Base-by-base conservation (phyloP, 352 stramenopile species). In the Phytophthora ramorum region DNA sequence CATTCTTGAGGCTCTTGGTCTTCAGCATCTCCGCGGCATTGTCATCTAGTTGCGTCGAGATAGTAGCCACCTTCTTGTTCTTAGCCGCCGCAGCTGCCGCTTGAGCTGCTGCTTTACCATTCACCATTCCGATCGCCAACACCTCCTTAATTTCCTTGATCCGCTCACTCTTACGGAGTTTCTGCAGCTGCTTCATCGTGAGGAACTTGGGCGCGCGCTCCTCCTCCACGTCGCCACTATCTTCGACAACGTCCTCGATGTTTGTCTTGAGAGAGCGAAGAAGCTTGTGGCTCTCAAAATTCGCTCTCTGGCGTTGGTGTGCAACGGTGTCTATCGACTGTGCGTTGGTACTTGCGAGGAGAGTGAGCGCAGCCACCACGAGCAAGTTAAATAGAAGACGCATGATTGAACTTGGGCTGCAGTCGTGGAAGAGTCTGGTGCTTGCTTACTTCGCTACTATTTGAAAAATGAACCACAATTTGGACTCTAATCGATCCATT, bases 31-130 rank as follows among this genome's bases (percentile, higher is more conserved):
- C 32, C 20, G 48, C 48, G 12, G 14, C 41, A 32, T 45, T 19
- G n/a, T 62, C 54, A 47, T 62, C 54, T 30, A 62, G 22, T 38
- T 62, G 54, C 2, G 0, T 13, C 13, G 50, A 46, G n/a, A 58
- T 47, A 16, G 45, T 43, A 17, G 17, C 54, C 13, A 62, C 22
- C 32, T 28, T 46, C 54, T 24, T 45, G n/a, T 24, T 43, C 53
- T 53, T 45, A n/a, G 30, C 3, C 17, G 32, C 41, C 38, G 41
- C 34, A 17, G 43, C 54, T 40, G 43, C 41, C 8, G 54, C 41
- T 44, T 53, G 26, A 61, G 54, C 41, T 13, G 41, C 54, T 37
- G 30, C 32, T 34, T 62, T 62, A 20, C 45, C 54, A 26, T 53
- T 6, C 13, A 35, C 22, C 22, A 52, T 62, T 17, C 40, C 40